Evolutionary conservation across 331 rosid species (phyloP), one percentile per base, ranked within the genome.

Genomic region (Erythrophleum ivorense): DNA sequence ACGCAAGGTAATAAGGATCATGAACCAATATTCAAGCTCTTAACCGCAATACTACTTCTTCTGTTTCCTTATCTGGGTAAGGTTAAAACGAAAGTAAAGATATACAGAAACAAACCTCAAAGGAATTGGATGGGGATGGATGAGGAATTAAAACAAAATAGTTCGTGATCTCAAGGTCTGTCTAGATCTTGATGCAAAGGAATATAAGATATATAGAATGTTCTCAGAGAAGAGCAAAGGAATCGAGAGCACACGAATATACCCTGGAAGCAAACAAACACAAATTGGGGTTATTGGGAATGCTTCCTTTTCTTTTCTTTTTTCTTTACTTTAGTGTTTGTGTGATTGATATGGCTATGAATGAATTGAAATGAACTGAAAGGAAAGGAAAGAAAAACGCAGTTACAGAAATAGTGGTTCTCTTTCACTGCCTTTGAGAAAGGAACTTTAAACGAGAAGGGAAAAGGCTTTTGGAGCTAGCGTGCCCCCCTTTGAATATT

Each of bases 391-490:
- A 40, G 55, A 29, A 54, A 31, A 76, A 78, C 75, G 8, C 57
- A 59, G 54, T 40, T 80, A 19, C 49, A 52, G 66, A 75, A 70
- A 45, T 45, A 36, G 80, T 72, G 31, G 3, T 40, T n/a, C 2
- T 45, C 10, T 72, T 85, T 67, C 82, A 75, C 82, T 66, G 81
- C 58, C 81, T 85, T 85, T 82, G 60, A 85, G 81, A 85, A 85
- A 85, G 86, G 83, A 75, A 84, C 78, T 82, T 81, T 82, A 52
- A 85, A 78, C 78, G 65, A 81, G 75, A 73, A 81, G 52, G 58
- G 19, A 58, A 59, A 54, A 58, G 71, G 80, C 77, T 85, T 84
- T 80, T 71, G 33, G 3, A 31, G 38, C 50, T 18, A 43, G 75
- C 57, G 59, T 71, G 75, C 59, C 75, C 5, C 43, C 81, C 74